These are phyloP conservation scores for Geotrichum cucujoidarum DNA, from an alignment of 1,139 yeast species.

Conservation along the genomic window DNA sequence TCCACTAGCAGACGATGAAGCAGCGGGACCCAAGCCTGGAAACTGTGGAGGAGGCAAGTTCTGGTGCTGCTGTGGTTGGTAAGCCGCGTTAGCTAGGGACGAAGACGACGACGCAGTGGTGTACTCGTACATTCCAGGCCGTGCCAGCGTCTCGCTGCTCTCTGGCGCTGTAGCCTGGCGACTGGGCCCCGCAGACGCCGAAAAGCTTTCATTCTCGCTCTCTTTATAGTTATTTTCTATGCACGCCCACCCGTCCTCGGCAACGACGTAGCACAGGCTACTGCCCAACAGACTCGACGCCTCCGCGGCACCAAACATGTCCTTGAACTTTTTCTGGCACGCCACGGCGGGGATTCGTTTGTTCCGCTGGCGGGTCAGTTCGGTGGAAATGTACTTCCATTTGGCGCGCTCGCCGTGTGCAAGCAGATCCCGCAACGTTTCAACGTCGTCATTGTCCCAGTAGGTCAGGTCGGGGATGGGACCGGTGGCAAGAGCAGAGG, in stretches of 20 bases:
- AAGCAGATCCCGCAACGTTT: constrained; percentile 36
- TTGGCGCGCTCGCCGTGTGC: constrained; percentile 41
- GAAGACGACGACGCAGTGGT: too few relatives aligned
- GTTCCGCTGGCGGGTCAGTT: constrained; percentile 30
- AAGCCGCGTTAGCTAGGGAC: too few relatives aligned
- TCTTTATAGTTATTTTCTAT: too few relatives aligned
- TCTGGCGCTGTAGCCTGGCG: too few relatives aligned
- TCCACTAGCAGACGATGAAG: too few relatives aligned
- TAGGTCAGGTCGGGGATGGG: constrained; percentile 15
- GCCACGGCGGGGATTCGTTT: constrained; percentile 41
- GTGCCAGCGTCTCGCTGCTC: too few relatives aligned
- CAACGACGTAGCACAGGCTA: constrained; percentile 40
- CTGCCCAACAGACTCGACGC: constrained; percentile 38
- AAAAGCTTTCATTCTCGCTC: too few relatives aligned
- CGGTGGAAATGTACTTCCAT: constrained; percentile 41
- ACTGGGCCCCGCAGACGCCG: too few relatives aligned
- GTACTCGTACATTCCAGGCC: too few relatives aligned
- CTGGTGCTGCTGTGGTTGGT: too few relatives aligned
- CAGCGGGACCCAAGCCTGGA: too few relatives aligned
- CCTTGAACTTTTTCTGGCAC: constrained; percentile 41
- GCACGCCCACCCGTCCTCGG: constrained; percentile 39
- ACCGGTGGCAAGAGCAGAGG: not conserved
- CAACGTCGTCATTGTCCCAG: constrained; percentile 38
- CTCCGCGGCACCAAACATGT: constrained; percentile 42
- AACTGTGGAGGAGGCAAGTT: too few relatives aligned